phyloP scores from a whole-genome alignment of 345 rosid species.

The Linum tenue region DNA sequence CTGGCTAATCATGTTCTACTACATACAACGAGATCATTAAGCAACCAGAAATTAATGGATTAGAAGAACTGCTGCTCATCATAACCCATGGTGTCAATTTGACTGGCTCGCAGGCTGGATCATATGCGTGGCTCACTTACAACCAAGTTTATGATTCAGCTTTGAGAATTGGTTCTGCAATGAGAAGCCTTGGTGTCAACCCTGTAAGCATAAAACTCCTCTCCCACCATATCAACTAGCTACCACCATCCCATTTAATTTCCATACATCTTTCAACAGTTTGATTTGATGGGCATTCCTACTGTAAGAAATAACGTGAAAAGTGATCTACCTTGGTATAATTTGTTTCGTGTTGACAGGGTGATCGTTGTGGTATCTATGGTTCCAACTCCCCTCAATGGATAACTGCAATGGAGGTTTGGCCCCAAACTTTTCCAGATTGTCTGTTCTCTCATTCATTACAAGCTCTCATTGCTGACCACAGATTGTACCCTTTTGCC shows the following conservation, averaged over 20 bases:
- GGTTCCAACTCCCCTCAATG: constrained; percentile 87
- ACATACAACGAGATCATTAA: no score
- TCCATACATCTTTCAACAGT: background rate
- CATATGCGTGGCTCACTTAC: constrained; percentile 76
- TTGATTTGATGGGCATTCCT: background rate
- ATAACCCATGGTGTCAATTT: background rate
- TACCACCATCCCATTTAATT: no score
- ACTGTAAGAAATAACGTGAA: background rate
- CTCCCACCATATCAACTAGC: no score
- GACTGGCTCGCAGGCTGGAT: constrained; percentile 40
- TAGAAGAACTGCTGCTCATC: no score
- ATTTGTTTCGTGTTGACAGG: constrained; percentile 26
- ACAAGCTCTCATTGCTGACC: no score
- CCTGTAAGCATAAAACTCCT: constrained; percentile 41
- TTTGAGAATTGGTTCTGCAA: constrained; percentile 58
- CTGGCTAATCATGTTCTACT: no score
- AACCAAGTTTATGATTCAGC: constrained; percentile 60
- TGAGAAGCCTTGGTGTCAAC: constrained; percentile 49
- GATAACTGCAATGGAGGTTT: constrained; percentile 68
- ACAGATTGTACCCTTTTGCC: no score
- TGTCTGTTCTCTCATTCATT: no score
- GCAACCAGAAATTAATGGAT: no score
- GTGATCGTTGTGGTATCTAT: constrained; percentile 81
- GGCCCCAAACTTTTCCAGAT: no score
- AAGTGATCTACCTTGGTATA: background rate